Percentiles rank a stretch among this genome's conserved stretches.
These are phyloP conservation scores for Clitoria ternatea DNA, from an alignment of 306 rosid species.

Conservation along the genomic window DNA sequence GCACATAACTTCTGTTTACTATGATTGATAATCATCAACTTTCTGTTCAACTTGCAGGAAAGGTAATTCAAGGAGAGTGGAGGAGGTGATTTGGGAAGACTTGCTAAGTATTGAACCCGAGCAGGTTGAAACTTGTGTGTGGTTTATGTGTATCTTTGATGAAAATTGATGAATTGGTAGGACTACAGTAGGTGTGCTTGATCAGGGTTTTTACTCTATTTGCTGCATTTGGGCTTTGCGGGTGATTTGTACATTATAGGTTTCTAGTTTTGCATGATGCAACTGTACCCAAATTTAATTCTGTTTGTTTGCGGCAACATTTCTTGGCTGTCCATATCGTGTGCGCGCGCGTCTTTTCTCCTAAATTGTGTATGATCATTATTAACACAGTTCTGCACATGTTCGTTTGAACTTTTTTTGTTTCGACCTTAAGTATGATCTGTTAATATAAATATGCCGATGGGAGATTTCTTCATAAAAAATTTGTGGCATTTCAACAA, in stretches of 20 bases:
- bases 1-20: background rate
- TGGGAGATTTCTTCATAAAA: background rate
- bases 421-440: background rate
- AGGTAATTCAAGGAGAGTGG: constrained; percentile 90
- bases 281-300: constrained; percentile 28
- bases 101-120: no score
- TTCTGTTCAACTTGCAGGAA: constrained; percentile 51
- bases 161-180: constrained; percentile 33
- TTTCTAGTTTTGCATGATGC: constrained; percentile 41
- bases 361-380: constrained; percentile 26
- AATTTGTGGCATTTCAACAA: background rate
- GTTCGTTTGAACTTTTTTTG: constrained; percentile 12
- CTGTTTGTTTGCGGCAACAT: constrained; percentile 41
- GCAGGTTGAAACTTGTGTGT: constrained; percentile 32
- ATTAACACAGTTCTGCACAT: constrained; percentile 7
- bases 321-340: constrained; percentile 35
- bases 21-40: constrained; percentile 3
- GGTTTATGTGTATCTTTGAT: constrained; percentile 36
- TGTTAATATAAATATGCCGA: background rate
- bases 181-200: constrained; percentile 45
- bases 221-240: constrained; percentile 64
- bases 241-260: constrained; percentile 96
- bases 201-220: constrained; percentile 35
- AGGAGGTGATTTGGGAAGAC: constrained; percentile 50
- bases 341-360: no score